These are phyloP conservation scores for Malus hybrid DNA, from an alignment of 331 rosid genomes.

Conservation along the genomic window DNA sequence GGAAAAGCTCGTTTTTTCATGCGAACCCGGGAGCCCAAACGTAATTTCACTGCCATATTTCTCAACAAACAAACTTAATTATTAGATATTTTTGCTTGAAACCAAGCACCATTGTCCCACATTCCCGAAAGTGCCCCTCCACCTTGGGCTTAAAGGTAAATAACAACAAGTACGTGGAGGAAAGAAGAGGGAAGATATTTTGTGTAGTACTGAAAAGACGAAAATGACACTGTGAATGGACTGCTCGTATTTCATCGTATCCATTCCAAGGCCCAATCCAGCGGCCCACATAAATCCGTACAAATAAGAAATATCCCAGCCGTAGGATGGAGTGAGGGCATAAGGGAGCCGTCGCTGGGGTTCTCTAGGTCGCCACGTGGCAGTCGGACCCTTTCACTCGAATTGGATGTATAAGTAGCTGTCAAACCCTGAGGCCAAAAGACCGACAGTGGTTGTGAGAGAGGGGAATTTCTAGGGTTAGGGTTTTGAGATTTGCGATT, in stretches of 20 bases:
- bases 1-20: neutral
- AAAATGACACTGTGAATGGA: neutral
- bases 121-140: neutral
- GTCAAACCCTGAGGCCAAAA: neutral
- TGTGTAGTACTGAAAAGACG: neutral
- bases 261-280: neutral
- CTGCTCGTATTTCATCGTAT: neutral
- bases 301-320: neutral
- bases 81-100: neutral
- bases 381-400: neutral
- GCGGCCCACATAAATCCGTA: neutral
- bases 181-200: neutral
- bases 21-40: neutral
- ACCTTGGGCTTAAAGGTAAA: neutral
- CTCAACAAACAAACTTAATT: neutral
- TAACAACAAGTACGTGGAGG: neutral
- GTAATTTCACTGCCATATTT: neutral
- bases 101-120: neutral
- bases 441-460: neutral
- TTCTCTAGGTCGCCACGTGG: conserved; percentile 1
- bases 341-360: neutral
- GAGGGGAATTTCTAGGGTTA: conserved; percentile 1
- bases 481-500: conserved; percentile 5
- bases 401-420: conserved; percentile 16
- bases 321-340: neutral